These are phyloP conservation scores for Leccinum longicurvipes DNA, from an alignment of 768 basidiomycete genomes.

Conservation along the genomic window DNA sequence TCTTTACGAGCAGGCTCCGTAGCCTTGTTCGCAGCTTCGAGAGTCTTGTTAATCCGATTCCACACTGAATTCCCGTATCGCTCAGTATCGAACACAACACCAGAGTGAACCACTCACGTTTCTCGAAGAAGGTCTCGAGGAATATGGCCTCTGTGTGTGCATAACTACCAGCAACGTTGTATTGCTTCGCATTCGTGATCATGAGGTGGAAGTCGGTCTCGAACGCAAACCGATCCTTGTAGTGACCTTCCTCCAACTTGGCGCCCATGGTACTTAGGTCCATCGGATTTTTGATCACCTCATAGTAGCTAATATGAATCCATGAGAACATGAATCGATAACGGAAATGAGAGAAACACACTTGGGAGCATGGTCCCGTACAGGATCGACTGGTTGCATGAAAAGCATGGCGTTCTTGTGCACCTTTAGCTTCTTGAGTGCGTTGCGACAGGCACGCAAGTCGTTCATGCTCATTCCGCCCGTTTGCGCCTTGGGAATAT, in stretches of 20 bases:
- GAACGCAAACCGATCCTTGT: slow-evolving; percentile 80
- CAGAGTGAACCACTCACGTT: slow-evolving; percentile 51
- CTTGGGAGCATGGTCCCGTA: slow-evolving; percentile 87
- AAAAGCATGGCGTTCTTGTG: slow-evolving; percentile 77
- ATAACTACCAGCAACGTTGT: slow-evolving; percentile 70
- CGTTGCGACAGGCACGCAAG: slow-evolving; percentile 68
- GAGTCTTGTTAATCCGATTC: slow-evolving; percentile 80
- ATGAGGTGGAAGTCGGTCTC: slow-evolving; percentile 85
- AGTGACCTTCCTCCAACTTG: slow-evolving; percentile 84
- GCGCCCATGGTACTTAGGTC: slow-evolving; percentile 86
- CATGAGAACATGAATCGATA: slow-evolving; percentile 1
- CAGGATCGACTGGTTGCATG: slow-evolving; percentile 91
- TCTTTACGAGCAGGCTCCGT: slow-evolving; percentile 22
- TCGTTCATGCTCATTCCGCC: slow-evolving; percentile 78
- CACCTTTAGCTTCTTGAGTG: slow-evolving; percentile 72
- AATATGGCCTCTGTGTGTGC: slow-evolving; percentile 73
- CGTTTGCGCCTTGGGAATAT: slow-evolving; percentile 66
- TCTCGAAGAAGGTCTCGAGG: slow-evolving; percentile 81
- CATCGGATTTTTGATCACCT: slow-evolving; percentile 90
- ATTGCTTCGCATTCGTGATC: slow-evolving; percentile 81
- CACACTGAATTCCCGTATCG: slow-evolving; percentile 56
- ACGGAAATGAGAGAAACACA: slow-evolving; percentile 28
- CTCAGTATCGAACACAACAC: slow-evolving; percentile 7
- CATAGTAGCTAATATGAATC: slow-evolving; percentile 68
- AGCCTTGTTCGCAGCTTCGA: slow-evolving; percentile 61